Base-by-base conservation (phyloP, 306 rosid genomes). In the Erythrophleum fordii region DNA sequence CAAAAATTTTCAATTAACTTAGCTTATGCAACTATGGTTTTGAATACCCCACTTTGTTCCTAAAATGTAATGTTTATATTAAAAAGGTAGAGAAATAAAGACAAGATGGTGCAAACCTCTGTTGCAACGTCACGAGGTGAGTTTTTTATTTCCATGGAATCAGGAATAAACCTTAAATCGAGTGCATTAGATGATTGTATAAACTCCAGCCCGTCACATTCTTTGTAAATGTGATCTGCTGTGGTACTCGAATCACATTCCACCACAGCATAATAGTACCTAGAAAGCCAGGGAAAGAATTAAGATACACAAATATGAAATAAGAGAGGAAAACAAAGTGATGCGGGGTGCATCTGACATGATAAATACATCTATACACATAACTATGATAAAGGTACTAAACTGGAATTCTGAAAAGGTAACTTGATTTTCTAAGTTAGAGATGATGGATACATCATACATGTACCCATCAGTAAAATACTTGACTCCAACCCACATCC, bases 111-210 rank as follows among this genome's bases (percentile, higher is more conserved):
- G 72, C 71, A 78, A 87, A 95, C 99, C 98, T 92, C 93, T 1
- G 91, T 81, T 31, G 97, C 99, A 84, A 85, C 74, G 66, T 91
- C 97, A 53, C 79, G 85, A 17, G 99, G 96, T 31, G 92, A 86
- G 74, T 90, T 90, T 52, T 91, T 85, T 59, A 92, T 82, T 79
- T 91, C 88, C 98, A 93, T 88, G 6, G 92, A 82, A 69, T 95
- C 96, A 0, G 97, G 99, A 85, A 95, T 93, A 82, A 95, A 95
- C 85, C 99, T 91, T 82, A 95, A 85, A 76, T 95, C 98, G 62
- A 93, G 92, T 75, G 85, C 82, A 90, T 91, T 93, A 42, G 99
- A 91, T 26, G 97, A 90, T 52, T 91, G 87, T 76, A 73, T 87
- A 49, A 93, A 83, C 83, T 93, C 99, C 79, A 83, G 75, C 76